Percentiles rank a stretch among this genome's conserved stretches.
Evolutionary conservation across 73 alveolate genomes (phyloP).

Genomic region (Paraurostyla sp.): DNA sequence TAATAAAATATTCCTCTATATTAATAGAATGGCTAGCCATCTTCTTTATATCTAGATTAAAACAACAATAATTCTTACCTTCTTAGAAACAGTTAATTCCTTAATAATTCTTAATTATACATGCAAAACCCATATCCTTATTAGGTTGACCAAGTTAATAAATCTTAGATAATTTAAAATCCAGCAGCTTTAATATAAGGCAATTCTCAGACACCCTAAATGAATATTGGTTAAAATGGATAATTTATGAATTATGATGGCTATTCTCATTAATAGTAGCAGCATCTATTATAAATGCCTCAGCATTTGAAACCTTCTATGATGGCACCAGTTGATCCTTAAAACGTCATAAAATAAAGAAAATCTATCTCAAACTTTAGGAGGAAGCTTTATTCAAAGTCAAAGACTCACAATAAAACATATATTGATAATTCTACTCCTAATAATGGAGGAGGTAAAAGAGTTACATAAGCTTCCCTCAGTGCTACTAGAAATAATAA

Average conservation of each 20-base stretch:
- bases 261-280: too few relatives aligned
- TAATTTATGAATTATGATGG: too few relatives aligned
- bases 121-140: background rate
- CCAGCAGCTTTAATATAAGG: background rate
- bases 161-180: background rate
- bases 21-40: background rate
- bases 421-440: background rate
- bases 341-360: slow-evolving; percentile 27
- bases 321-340: slow-evolving; percentile 35
- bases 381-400: slow-evolving; percentile 11
- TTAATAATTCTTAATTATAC: slow-evolving; percentile 5
- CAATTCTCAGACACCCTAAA: background rate
- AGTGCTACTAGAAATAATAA: slow-evolving; percentile 7
- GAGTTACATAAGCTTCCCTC: too few relatives aligned
- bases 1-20: background rate
- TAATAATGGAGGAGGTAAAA: background rate
- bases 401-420: slow-evolving; percentile 9
- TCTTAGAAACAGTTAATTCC: background rate
- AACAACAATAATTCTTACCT: background rate
- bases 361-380: slow-evolving; percentile 31
- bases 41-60: background rate
- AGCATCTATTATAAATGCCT: too few relatives aligned
- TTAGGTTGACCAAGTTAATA: background rate
- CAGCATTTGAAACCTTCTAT: too few relatives aligned
- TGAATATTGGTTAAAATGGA: too few relatives aligned